phyloP scores from a whole-genome alignment of 2,329 filamentous ascomycete species.

The Trichoderma breve region DNA sequence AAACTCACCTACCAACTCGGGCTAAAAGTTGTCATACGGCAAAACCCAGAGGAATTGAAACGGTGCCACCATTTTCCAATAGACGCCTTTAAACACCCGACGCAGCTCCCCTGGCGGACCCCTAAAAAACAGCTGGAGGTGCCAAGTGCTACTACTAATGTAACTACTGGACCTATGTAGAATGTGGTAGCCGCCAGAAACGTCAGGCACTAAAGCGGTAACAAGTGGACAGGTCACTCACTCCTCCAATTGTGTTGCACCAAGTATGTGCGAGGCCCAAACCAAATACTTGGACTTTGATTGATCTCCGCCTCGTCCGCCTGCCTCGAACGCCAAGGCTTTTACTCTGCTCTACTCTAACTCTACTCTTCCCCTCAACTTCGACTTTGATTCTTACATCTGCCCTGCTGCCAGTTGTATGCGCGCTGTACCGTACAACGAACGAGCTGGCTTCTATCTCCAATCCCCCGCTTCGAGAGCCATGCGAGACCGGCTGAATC shows the following conservation, averaged over 20 bases:
- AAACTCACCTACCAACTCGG: conserved; percentile 4
- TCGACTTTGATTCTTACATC: background rate
- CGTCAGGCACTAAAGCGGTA: conserved; percentile 21
- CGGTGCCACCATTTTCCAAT: background rate
- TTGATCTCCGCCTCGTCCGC: conserved; percentile 17
- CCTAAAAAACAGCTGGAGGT: background rate
- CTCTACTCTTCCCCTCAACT: background rate
- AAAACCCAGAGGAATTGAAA: background rate
- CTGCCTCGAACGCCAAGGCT: conserved; percentile 10
- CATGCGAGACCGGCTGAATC: conserved; percentile 26
- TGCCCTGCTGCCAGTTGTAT: background rate
- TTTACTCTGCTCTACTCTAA: background rate
- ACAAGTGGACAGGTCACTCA: conserved; percentile 19
- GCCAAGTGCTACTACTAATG: background rate
- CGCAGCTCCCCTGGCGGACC: background rate
- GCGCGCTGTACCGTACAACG: background rate
- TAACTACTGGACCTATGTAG: background rate
- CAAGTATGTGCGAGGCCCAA: background rate
- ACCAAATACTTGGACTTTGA: background rate
- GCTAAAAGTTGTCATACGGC: conserved; percentile 3
- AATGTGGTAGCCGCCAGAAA: conserved; percentile 19
- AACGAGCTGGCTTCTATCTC: background rate
- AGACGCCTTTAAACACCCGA: background rate
- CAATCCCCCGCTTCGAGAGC: conserved; percentile 19
- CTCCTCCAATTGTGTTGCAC: background rate